These are phyloP conservation scores for Larix kaempferi DNA, from an alignment of 75 land plant species.

Conservation along the genomic window DNA sequence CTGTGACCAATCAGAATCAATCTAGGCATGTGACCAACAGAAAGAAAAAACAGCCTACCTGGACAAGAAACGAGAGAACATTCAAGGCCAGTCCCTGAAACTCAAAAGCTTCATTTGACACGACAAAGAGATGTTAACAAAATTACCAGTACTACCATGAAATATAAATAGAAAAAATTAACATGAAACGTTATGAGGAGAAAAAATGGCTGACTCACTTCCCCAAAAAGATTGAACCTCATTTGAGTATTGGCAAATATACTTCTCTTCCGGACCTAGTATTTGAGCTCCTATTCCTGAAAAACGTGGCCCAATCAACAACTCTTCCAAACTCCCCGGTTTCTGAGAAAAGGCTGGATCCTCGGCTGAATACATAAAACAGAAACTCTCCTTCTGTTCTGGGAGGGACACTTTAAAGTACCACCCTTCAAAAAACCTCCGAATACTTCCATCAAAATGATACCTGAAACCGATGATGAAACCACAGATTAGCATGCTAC, in stretches of 20 bases:
- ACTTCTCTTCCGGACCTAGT: slow-evolving; percentile 92
- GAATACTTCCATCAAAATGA: slow-evolving; percentile 85
- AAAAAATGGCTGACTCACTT: slow-evolving; percentile 40
- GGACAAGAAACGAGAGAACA: too few relatives aligned
- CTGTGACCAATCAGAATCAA: too few relatives aligned
- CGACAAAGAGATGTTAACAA: too few relatives aligned
- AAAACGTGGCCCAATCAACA: slow-evolving; percentile 52
- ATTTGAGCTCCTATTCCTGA: slow-evolving; percentile 95
- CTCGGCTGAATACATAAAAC: slow-evolving; percentile 96
- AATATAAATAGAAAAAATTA: neutral
- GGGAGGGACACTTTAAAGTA: slow-evolving; percentile 95
- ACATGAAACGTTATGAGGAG: neutral
- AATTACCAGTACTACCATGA: too few relatives aligned
- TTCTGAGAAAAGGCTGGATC: slow-evolving; percentile 60
- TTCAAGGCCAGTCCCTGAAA: too few relatives aligned
- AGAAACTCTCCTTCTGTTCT: slow-evolving; percentile 83
- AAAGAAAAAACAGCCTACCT: too few relatives aligned
- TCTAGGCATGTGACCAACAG: too few relatives aligned
- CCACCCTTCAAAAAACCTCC: slow-evolving; percentile 95
- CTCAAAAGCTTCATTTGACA: too few relatives aligned
- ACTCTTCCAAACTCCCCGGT: slow-evolving; percentile 31
- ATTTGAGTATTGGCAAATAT: slow-evolving; percentile 66
- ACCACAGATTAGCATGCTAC: too few relatives aligned
- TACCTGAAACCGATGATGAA: slow-evolving; percentile 40
- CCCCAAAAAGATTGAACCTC: slow-evolving; percentile 78